Evolutionary conservation across 2,329 filamentous ascomycete genomes (phyloP).

Genomic region (Fragosphaeria purpurea): DNA sequence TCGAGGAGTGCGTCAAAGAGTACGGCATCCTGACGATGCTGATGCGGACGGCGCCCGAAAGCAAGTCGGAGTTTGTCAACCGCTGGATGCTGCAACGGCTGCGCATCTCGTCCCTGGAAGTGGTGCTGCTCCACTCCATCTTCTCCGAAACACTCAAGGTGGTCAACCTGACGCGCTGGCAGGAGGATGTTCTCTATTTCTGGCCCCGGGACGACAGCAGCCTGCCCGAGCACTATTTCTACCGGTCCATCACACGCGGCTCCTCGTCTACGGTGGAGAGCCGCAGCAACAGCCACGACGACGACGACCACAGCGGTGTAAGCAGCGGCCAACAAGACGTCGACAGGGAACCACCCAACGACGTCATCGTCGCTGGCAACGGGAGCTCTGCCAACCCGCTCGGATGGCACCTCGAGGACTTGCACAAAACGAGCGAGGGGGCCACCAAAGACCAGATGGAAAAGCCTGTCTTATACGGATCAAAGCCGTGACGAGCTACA

Average conservation of each 20-base stretch:
- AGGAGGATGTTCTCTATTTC: slow-evolving; percentile 29
- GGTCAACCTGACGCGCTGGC: slow-evolving; percentile 27
- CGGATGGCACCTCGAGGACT: no score
- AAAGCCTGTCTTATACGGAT: no score
- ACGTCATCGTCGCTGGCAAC: background rate
- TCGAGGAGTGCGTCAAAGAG: slow-evolving; percentile 37
- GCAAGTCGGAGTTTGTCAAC: slow-evolving; percentile 37
- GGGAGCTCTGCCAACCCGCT: no score
- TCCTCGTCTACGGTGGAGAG: no score
- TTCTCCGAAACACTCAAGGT: slow-evolving; percentile 23
- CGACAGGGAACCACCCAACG: background rate
- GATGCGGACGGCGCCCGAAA: slow-evolving; percentile 23
- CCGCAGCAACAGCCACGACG: no score
- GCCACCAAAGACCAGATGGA: no score
- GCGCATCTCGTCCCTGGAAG: slow-evolving; percentile 35
- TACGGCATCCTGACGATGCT: slow-evolving; percentile 36
- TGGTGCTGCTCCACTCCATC: slow-evolving; percentile 30
- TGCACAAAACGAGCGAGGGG: no score
- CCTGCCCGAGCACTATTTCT: background rate
- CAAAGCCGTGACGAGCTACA: no score
- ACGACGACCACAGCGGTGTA: no score
- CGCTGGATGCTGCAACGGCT: slow-evolving; percentile 44
- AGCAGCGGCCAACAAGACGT: no score
- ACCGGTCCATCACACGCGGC: slow-evolving; percentile 1
- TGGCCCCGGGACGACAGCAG: slow-evolving; percentile 27